Conservation (phyloP, 2,329 filamentous ascomycete genomes). For the Endothia cerciana region DNA sequence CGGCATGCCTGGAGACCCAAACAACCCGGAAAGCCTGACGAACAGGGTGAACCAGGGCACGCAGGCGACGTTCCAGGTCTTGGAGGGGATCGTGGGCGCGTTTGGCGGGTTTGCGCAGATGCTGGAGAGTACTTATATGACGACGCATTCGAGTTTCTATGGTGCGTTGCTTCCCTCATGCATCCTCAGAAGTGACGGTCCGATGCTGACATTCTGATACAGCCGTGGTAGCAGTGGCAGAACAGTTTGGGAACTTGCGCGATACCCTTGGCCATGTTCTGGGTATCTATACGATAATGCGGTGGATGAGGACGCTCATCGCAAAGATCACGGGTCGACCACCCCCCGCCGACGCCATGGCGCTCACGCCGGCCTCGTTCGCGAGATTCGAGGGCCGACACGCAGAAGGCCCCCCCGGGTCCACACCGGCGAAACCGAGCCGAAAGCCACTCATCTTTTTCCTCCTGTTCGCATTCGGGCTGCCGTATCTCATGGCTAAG, state of each 20-base stretch:
- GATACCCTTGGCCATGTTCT: constrained; percentile 92
- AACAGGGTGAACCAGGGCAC: constrained; percentile 94
- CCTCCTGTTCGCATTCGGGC: constrained; percentile 87
- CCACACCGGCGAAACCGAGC: constrained; percentile 69
- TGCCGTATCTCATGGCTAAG: constrained; percentile 97
- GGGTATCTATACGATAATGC: constrained; percentile 93
- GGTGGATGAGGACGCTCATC: constrained; percentile 89
- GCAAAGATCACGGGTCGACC: constrained; percentile 93
- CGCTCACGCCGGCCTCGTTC: constrained; percentile 89
- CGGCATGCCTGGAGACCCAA: constrained; percentile 62
- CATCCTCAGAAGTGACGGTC: not conserved
- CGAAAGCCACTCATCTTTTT: constrained; percentile 98
- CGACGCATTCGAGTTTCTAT: constrained; percentile 97
- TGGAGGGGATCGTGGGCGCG: constrained; percentile 93
- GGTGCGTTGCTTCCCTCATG: constrained; percentile 62
- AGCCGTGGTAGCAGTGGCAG: constrained; percentile 98
- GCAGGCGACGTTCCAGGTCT: constrained; percentile 95
- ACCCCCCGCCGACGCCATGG: constrained; percentile 81
- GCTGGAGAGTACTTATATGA: constrained; percentile 99
- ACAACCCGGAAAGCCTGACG: constrained; percentile 93
- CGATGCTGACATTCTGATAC: constrained; percentile 28
- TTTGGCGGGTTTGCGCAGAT: constrained; percentile 99
- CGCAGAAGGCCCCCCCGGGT: constrained; percentile 60
- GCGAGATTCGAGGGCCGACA: constrained; percentile 81
- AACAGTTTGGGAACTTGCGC: constrained; percentile 92